phyloP scores from a whole-genome alignment of 148 eudicot species.

The Vaccinium vitisidaea region DNA sequence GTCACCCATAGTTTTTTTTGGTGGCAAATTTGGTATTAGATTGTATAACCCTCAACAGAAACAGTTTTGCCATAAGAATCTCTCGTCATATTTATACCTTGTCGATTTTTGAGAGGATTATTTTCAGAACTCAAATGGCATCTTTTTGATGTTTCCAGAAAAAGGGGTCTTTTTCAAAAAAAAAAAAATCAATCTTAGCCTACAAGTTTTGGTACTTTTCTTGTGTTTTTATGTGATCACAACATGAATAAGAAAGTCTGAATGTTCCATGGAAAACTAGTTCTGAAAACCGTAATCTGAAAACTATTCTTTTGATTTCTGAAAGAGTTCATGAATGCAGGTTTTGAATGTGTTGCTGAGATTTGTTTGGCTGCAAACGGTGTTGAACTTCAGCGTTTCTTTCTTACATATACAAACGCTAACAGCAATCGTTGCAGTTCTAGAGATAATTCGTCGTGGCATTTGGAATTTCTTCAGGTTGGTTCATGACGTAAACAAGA shows the following conservation, averaged over 20 bases:
- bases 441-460: constrained; percentile 85
- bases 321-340: constrained; percentile 33
- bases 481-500: constrained; percentile 4
- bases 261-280: not conserved
- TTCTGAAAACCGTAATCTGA: not conserved
- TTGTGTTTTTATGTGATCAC: not conserved
- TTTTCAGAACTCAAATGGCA: not conserved
- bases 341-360: constrained; percentile 57
- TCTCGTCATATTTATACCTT: not conserved
- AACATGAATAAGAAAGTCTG: not conserved
- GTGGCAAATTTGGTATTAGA: not conserved
- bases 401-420: constrained; percentile 46
- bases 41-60: not conserved
- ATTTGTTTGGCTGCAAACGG: constrained; percentile 77
- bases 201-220: not conserved
- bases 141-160: not conserved
- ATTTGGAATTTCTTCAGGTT: constrained; percentile 95
- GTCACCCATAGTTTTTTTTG: not conserved
- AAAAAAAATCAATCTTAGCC: too few relatives aligned
- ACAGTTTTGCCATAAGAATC: not conserved
- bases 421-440: constrained; percentile 53
- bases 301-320: not conserved
- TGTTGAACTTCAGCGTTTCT: constrained; percentile 48
- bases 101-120: too few relatives aligned
- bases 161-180: not conserved